Evolutionary conservation across 192 early-diverging fungal species (phyloP).

Genomic region (Coemansia biformis): DNA sequence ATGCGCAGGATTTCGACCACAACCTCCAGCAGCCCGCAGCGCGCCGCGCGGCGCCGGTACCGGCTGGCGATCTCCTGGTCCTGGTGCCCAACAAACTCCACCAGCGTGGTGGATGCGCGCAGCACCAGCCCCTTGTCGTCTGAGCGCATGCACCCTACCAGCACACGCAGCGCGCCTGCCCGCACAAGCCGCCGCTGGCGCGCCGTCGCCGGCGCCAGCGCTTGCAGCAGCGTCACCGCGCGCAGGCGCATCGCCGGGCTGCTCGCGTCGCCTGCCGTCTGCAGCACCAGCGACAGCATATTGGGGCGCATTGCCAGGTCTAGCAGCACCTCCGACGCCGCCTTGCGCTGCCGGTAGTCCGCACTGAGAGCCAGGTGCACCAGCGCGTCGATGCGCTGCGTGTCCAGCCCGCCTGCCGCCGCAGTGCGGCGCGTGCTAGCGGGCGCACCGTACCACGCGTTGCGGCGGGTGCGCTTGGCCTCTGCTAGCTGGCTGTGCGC

Average conservation of each 20-base stretch:
- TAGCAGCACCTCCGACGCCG: slow-evolving; percentile 24
- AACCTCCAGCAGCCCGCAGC: slow-evolving; percentile 13
- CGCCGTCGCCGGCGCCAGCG: slow-evolving; percentile 17
- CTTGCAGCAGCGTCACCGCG: slow-evolving; percentile 11
- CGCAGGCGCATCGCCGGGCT: slow-evolving; percentile 5
- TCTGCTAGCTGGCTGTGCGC: neutral
- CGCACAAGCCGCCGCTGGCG: slow-evolving; percentile 6
- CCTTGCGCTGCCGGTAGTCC: slow-evolving; percentile 13
- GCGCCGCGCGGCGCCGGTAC: slow-evolving; percentile 14
- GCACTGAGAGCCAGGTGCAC: slow-evolving; percentile 14
- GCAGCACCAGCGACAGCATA: slow-evolving; percentile 14
- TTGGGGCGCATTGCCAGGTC: slow-evolving; percentile 17
- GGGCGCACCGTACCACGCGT: slow-evolving; percentile 12
- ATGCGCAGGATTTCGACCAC: slow-evolving; percentile 11
- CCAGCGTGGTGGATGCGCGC: slow-evolving; percentile 13
- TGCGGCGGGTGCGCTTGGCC: slow-evolving; percentile 8
- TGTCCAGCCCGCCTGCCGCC: neutral
- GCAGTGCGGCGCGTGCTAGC: neutral
- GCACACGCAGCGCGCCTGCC: slow-evolving; percentile 14
- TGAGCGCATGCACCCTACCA: slow-evolving; percentile 15
- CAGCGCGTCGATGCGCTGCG: slow-evolving; percentile 10
- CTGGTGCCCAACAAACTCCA: slow-evolving; percentile 11
- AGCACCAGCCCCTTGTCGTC: slow-evolving; percentile 16
- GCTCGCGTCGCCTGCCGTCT: neutral
- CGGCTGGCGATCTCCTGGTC: slow-evolving; percentile 6